phyloP scores from a whole-genome alignment of 1,139 yeast genomes.

The Pneumocystis jirovecii region DNA sequence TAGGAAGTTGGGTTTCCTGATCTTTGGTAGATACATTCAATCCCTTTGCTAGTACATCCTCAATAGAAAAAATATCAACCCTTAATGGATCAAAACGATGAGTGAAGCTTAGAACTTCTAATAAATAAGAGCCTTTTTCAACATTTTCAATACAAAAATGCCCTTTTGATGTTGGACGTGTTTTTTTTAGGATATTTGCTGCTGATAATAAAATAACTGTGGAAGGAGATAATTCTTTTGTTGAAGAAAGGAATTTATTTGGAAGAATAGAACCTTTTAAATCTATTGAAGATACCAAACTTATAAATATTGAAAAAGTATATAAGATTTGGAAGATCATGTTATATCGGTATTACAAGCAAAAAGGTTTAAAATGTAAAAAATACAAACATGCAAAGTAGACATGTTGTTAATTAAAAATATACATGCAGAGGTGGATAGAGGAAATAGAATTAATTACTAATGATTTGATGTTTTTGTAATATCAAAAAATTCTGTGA shows the following conservation, averaged over 20 bases:
- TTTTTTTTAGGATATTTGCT: not conserved
- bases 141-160: not conserved
- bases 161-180: not conserved
- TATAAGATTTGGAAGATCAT: not conserved
- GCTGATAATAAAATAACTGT: not conserved
- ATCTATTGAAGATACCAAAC: not conserved
- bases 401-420: not conserved
- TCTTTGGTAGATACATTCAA: not conserved
- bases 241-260: not conserved
- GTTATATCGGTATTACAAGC: not conserved
- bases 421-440: not conserved
- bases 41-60: not conserved
- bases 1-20: not conserved
- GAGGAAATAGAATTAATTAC: not conserved
- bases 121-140: not conserved
- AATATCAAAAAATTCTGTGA: not conserved
- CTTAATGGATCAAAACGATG: not conserved
- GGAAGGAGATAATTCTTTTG: not conserved
- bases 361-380: not conserved
- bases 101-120: not conserved
- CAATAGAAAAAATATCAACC: not conserved
- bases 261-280: not conserved
- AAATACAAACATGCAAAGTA: not conserved
- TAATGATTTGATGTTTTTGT: not conserved
- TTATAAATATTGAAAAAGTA: not conserved